Evolutionary conservation across 2,329 filamentous ascomycete species (phyloP).

Genomic region (Penicillium hordei): DNA sequence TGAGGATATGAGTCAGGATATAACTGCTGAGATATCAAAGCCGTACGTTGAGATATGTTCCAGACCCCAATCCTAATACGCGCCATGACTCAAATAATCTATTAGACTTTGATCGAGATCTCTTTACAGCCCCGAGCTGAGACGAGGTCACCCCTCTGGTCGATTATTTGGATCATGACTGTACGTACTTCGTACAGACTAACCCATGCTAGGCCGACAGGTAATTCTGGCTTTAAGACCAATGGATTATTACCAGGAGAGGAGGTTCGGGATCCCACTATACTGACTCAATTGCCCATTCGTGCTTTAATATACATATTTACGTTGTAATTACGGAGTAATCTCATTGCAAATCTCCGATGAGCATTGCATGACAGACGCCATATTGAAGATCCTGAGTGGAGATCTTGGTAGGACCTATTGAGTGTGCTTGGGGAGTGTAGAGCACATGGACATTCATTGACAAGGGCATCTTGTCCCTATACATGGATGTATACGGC

Average conservation of each 20-base stretch:
- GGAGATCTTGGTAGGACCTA: constrained; percentile 1
- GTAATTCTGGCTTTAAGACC: not conserved
- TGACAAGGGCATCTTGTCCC: not conserved
- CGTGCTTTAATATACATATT: not conserved
- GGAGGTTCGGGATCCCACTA: not conserved
- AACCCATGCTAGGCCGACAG: constrained; percentile 6
- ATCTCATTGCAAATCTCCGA: not conserved
- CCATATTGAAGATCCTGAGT: constrained; percentile 4
- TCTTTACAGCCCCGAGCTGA: constrained; percentile 1
- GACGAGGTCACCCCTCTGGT: not conserved
- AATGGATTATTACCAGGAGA: not conserved
- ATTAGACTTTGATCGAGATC: not conserved
- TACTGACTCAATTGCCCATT: not conserved
- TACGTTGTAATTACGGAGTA: not conserved
- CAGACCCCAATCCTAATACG: not conserved
- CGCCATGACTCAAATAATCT: not conserved
- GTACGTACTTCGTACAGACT: not conserved
- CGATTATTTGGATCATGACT: constrained; percentile 8
- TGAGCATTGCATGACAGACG: constrained; percentile 6
- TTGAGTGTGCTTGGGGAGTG: not conserved
- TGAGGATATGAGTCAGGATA: not conserved
- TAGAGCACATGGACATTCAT: not conserved
- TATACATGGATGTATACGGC: no score
- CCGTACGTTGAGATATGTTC: not conserved
- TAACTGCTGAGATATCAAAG: not conserved